A percentile compares a stretch with the other conserved stretches of the same genome.
Conservation (phyloP, 148 eudicot species). For the Bassia scoparia region DNA sequence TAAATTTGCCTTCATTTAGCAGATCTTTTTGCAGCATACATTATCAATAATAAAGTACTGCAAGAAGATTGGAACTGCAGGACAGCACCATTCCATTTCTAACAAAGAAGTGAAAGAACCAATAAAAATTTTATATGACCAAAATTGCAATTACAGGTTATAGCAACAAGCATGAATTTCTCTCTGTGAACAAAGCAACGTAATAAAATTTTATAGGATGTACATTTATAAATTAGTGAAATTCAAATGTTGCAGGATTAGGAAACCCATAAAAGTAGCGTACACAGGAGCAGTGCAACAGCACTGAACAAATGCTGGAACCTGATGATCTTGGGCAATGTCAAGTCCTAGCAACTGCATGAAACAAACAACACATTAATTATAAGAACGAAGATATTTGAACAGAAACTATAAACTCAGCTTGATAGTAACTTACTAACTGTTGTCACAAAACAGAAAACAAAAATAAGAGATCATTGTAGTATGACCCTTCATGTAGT, state of each 20-base stretch:
- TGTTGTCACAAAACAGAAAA: no score
- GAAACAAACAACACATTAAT: not conserved
- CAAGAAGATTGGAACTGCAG: not conserved
- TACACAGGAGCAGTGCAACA: not conserved
- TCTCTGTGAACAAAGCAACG: not conserved
- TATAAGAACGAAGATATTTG: not conserved
- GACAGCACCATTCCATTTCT: not conserved
- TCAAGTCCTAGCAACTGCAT: slow-evolving; percentile 14
- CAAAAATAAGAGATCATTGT: no score
- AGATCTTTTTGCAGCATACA: not conserved
- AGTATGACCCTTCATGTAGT: no score
- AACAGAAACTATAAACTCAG: no score
- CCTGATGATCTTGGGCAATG: slow-evolving; percentile 1
- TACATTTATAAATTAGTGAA: not conserved
- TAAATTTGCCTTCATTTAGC: no score
- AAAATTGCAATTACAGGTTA: not conserved
- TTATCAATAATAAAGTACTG: not conserved
- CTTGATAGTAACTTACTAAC: no score
- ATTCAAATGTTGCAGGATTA: not conserved
- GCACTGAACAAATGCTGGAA: not conserved
- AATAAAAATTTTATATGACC: not conserved
- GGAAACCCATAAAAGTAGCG: not conserved
- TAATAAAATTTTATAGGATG: not conserved
- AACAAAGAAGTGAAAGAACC: not conserved
- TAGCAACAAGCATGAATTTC: not conserved